Evolutionary conservation across 352 stramenopile genomes (phyloP).

Genomic region (Thalassiosira delicatula): DNA sequence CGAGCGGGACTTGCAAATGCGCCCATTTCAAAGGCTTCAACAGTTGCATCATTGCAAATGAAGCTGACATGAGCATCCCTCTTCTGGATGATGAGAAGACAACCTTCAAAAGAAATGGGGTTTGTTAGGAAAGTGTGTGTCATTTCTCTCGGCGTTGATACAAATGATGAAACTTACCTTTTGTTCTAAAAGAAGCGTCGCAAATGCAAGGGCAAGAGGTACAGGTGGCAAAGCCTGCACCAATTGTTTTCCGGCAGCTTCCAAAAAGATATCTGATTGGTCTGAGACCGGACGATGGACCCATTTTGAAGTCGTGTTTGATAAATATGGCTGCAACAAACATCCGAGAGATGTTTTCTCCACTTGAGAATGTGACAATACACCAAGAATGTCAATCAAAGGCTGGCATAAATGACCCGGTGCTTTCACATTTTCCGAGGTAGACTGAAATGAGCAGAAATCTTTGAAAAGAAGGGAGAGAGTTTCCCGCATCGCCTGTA

Average conservation of each 20-base stretch:
- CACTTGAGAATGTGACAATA: slow-evolving; percentile 42
- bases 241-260: slow-evolving; percentile 63
- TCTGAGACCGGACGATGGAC: slow-evolving; percentile 61
- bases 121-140: too few relatives aligned
- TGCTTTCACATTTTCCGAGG: slow-evolving; percentile 7
- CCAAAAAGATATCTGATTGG: slow-evolving; percentile 68
- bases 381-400: slow-evolving; percentile 75
- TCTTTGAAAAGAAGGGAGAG: slow-evolving; percentile 70
- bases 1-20: slow-evolving; percentile 79
- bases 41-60: slow-evolving; percentile 64
- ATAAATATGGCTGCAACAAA: slow-evolving; percentile 74
- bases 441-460: slow-evolving; percentile 54
- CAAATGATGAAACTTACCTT: slow-evolving; percentile 62
- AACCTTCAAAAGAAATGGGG: slow-evolving; percentile 46
- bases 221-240: slow-evolving; percentile 75
- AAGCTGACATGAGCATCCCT: slow-evolving; percentile 74
- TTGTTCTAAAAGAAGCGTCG: slow-evolving; percentile 80
- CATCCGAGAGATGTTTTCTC: slow-evolving; percentile 62
- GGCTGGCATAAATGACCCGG: slow-evolving; percentile 45
- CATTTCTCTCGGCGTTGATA: too few relatives aligned
- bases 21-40: slow-evolving; percentile 79
- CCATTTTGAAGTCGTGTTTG: slow-evolving; percentile 62
- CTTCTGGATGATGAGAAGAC: slow-evolving; percentile 79
- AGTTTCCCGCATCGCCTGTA: slow-evolving; percentile 75
- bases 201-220: slow-evolving; percentile 76